These are phyloP conservation scores for Erysimum cheiri DNA, from an alignment of 441 rosid genomes.

Conservation along the genomic window DNA sequence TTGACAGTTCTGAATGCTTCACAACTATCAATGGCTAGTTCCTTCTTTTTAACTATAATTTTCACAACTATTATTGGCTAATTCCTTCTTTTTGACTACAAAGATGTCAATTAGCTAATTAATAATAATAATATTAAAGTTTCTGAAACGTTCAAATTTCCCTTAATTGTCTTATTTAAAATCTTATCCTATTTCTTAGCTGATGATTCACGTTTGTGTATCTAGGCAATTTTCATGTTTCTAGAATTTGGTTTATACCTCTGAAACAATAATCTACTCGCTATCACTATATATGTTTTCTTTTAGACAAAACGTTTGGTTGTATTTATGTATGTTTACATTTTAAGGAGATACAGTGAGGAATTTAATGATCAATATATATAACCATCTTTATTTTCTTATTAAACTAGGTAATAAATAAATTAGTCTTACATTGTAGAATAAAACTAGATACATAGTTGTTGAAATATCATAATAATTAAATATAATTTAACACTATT, in stretches of 20 bases:
- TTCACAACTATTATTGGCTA: background rate
- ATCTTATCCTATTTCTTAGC: background rate
- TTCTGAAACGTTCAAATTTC: background rate
- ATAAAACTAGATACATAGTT: background rate
- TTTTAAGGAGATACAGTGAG: background rate
- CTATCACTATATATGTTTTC: background rate
- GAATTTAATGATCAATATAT: background rate
- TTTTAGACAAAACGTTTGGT: background rate
- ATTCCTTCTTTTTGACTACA: background rate
- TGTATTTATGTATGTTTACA: background rate
- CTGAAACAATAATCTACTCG: background rate
- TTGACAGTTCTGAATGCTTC: background rate
- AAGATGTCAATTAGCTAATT: slow-evolving; percentile 2
- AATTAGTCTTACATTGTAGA: background rate
- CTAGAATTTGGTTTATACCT: background rate
- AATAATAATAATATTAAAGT: background rate
- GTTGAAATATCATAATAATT: background rate
- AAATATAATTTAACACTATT: too few relatives aligned
- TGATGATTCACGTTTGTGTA: background rate
- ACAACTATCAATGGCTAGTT: background rate
- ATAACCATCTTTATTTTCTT: background rate
- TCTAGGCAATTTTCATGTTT: background rate
- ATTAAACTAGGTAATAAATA: background rate
- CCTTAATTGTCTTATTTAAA: background rate
- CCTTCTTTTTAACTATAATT: background rate